These are phyloP conservation scores for Cercospora sp. DNA, from an alignment of 2,329 filamentous ascomycete genomes.

Conservation along the genomic window DNA sequence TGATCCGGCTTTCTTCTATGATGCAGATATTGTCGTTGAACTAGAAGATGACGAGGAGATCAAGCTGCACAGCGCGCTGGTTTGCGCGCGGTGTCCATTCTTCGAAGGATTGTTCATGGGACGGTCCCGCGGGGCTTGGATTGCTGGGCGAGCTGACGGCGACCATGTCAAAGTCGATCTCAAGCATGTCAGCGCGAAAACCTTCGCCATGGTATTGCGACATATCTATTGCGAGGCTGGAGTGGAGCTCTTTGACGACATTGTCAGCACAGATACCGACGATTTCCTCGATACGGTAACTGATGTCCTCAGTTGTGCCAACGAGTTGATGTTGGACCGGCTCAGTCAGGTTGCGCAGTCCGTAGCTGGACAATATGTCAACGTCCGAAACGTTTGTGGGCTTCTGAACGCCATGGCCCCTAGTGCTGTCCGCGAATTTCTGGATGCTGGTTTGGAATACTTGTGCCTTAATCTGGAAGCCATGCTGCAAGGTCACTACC, in stretches of 20 bases:
- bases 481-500: slow-evolving; percentile 81
- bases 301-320: slow-evolving; percentile 84
- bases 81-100: slow-evolving; percentile 86
- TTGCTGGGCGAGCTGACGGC: slow-evolving; percentile 51
- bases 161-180: slow-evolving; percentile 72
- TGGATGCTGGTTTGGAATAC: slow-evolving; percentile 84
- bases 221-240: slow-evolving; percentile 84
- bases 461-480: slow-evolving; percentile 87
- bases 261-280: slow-evolving; percentile 70
- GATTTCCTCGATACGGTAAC: slow-evolving; percentile 86
- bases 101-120: slow-evolving; percentile 88
- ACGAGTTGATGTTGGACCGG: slow-evolving; percentile 93
- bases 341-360: slow-evolving; percentile 87
- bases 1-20: slow-evolving; percentile 71
- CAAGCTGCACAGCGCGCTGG: slow-evolving; percentile 71
- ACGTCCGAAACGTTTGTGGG: slow-evolving; percentile 78
- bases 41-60: slow-evolving; percentile 70
- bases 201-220: slow-evolving; percentile 76
- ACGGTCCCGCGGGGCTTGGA: slow-evolving; percentile 81
- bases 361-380: slow-evolving; percentile 79
- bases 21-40: slow-evolving; percentile 77
- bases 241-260: slow-evolving; percentile 75
- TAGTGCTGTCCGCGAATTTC: slow-evolving; percentile 81
- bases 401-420: slow-evolving; percentile 84
- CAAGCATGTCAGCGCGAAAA: slow-evolving; percentile 70